Conservation (phyloP, 371 early-diverging fungal genomes). For the Coemansia sp. region DNA sequence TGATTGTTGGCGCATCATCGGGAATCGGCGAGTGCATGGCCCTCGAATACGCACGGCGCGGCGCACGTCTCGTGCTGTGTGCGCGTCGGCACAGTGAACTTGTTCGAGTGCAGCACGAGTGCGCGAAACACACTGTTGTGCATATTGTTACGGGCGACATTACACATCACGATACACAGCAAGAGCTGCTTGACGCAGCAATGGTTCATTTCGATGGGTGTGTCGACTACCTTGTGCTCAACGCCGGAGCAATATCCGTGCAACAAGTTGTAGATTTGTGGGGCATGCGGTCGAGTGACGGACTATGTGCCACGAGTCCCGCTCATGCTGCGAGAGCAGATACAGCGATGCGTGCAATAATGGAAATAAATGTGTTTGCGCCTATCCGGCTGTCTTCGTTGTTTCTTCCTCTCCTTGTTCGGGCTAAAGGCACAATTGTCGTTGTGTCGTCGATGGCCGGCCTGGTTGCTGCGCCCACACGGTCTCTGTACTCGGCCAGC, state of each 20-base stretch:
- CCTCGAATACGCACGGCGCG: conserved; percentile 67
- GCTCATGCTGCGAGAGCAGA: conserved; percentile 19
- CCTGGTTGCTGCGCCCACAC: conserved; percentile 76
- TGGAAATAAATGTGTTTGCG: conserved; percentile 65
- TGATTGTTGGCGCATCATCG: conserved; percentile 77
- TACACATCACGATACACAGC: conserved; percentile 33
- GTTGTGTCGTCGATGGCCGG: conserved; percentile 83
- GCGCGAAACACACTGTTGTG: conserved; percentile 52
- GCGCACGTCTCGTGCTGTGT: conserved; percentile 66
- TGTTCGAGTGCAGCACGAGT: conserved; percentile 55
- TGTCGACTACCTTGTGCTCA: conserved; percentile 49
- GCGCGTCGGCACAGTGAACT: conserved; percentile 57
- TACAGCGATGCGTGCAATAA: conserved; percentile 53
- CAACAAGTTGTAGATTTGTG: conserved; percentile 33
- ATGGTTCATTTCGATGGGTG: not conserved
- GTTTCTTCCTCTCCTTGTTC: conserved; percentile 61
- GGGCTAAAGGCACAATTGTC: conserved; percentile 56
- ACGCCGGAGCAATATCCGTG: conserved; percentile 50
- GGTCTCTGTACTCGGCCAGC: conserved; percentile 75
- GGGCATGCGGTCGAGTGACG: conserved; percentile 4
- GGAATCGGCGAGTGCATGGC: conserved; percentile 71
- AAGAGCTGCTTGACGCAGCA: conserved; percentile 14
- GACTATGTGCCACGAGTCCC: not conserved
- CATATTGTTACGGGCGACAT: conserved; percentile 39
- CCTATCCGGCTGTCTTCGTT: conserved; percentile 61